phyloP scores from a whole-genome alignment of 495 filamentous ascomycete genomes.

The Staphylotrichum tortipilum region DNA sequence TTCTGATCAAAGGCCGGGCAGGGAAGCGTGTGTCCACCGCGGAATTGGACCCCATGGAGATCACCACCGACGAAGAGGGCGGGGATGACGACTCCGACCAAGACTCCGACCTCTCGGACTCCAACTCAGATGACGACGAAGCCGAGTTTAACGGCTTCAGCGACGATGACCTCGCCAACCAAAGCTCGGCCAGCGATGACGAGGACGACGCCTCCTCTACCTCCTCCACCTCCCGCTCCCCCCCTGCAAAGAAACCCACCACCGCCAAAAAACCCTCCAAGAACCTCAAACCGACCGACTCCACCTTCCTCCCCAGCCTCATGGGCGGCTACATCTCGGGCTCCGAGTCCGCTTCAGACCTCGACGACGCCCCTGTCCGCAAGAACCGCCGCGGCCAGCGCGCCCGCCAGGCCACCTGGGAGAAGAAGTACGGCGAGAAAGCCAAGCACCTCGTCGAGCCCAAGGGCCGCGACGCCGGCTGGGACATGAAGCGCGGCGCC shows the following conservation, averaged over 20 bases:
- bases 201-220: conserved; percentile 23
- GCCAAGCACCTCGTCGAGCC: conserved; percentile 24
- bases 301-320: conserved; percentile 78
- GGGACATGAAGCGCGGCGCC: conserved; percentile 44
- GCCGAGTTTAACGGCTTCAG: conserved; percentile 14
- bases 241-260: conserved; percentile 32
- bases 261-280: conserved; percentile 8
- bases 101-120: conserved; percentile 14
- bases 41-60: conserved; percentile 20
- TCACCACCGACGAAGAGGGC: conserved; percentile 17
- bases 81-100: conserved; percentile 9
- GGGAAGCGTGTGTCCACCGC: conserved; percentile 1
- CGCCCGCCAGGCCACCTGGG: conserved; percentile 75
- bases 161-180: conserved; percentile 1
- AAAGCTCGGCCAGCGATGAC: conserved; percentile 4
- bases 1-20: conserved; percentile 6
- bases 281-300: conserved; percentile 30
- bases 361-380: conserved; percentile 38
- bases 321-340: conserved; percentile 91
- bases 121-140: conserved; percentile 14
- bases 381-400: conserved; percentile 90
- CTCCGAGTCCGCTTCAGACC: conserved; percentile 56
- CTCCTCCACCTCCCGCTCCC: conserved; percentile 22
- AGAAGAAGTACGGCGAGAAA: conserved; percentile 68
- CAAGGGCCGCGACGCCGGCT: conserved; percentile 36